Base-by-base conservation (phyloP, 1,284 basidiomycete species). In the Cryptococcus depauperatus region DNA sequence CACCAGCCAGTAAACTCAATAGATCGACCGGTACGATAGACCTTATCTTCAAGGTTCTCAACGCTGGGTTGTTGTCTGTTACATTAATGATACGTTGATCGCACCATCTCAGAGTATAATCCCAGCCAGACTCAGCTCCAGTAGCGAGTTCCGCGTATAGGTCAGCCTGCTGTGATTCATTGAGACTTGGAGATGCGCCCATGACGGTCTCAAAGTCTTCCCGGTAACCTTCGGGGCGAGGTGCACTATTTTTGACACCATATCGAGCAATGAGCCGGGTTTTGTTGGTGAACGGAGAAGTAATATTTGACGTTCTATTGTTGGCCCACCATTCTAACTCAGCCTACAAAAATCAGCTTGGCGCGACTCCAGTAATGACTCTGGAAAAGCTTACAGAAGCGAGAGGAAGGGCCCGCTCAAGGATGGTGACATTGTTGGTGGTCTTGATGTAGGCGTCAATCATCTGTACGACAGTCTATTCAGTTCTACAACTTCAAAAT, bases 81-180 rank as follows among this genome's bases (percentile, higher is more conserved):
- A 60, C 43, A 50, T 74, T 73, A 32, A 69, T 74, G 55, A 75
- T 66, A 33, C 74, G 77, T 37, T 75, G 57, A 33, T 71, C 70
- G 44, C 77, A 66, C 70, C 75, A 79, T 28, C 82, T 61, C 18
- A 62, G 56, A 8, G 60, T 57, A 49, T 71, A 73, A 56, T 72
- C 70, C 63, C 64, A 71, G 5, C 70, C 89, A 10, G 78, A 79
- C 73, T 95, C 90, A 1, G 89, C 91, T 35, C 87, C 90, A 41
- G 77, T 78, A 0, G 91, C 90, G 18, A 96, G 77, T 64, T 93
- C 84, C n/a, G 84, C 78, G 59, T 91, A 96, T n/a, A 96, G 66
- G 3, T 75, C 78, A 0, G 76, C 75, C 39, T 77, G 75, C 60
- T 83, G 69, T 1, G 75, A 70, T 18, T 80, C 80, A 47, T 78